A percentile compares a stretch with the other conserved stretches of the same genome.
Evolutionary conservation across 768 basidiomycete species (phyloP).

Genomic region (Boletus sp.): DNA sequence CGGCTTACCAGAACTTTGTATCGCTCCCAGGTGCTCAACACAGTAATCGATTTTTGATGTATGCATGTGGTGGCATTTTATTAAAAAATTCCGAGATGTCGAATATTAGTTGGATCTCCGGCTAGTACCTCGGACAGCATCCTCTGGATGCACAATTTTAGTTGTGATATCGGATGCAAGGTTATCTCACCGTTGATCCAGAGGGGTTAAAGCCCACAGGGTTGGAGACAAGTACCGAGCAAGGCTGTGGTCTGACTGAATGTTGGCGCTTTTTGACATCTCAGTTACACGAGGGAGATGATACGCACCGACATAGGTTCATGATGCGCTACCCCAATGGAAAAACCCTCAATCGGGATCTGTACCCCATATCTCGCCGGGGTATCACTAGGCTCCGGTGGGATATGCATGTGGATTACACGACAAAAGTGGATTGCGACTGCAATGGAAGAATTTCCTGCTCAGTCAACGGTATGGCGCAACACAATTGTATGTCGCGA

Average conservation of each 20-base stretch:
- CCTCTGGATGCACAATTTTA: constrained; percentile 19
- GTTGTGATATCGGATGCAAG: constrained; percentile 17
- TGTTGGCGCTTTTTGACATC: constrained; percentile 3
- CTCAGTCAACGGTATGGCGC: constrained; percentile 8
- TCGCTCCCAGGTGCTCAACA: background rate
- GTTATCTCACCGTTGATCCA: constrained; percentile 9
- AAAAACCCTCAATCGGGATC: constrained; percentile 13
- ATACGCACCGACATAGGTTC: constrained; percentile 7
- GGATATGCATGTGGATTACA: constrained; percentile 13
- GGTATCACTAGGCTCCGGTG: background rate
- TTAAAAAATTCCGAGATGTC: background rate
- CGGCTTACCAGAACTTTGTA: constrained; percentile 11
- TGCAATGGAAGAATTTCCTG: constrained; percentile 15
- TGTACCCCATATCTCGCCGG: constrained; percentile 22
- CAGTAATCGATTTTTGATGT: constrained; percentile 1
- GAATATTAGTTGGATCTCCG: background rate
- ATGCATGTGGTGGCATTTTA: background rate
- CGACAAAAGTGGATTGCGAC: constrained; percentile 7
- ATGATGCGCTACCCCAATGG: background rate
- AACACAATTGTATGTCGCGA: background rate
- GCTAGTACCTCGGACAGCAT: background rate
- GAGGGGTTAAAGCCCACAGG: constrained; percentile 4
- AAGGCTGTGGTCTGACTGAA: constrained; percentile 13
- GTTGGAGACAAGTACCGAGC: constrained; percentile 6
- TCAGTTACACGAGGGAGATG: constrained; percentile 6